Conservation (phyloP, 768 basidiomycete genomes). For the Lentinula edodes region DNA sequence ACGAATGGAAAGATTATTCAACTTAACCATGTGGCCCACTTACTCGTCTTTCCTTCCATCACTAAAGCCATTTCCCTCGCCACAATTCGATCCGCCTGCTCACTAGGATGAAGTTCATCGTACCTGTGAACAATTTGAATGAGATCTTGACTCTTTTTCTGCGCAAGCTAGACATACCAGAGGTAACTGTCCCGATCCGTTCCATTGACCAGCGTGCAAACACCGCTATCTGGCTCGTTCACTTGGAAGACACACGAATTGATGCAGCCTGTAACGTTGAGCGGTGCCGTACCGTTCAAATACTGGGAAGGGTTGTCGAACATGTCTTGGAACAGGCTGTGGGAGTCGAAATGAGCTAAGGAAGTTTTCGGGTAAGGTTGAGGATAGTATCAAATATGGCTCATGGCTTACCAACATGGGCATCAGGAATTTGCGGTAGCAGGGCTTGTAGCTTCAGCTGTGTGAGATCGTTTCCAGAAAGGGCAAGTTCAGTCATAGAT, state of each 20-base stretch:
- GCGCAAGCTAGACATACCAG: slow-evolving; percentile 34
- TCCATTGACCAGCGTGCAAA: slow-evolving; percentile 33
- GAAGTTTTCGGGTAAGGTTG: neutral
- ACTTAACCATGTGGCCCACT: slow-evolving; percentile 49
- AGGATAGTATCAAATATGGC: neutral
- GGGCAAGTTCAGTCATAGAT: slow-evolving; percentile 31
- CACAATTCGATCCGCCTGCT: slow-evolving; percentile 50
- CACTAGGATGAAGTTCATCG: slow-evolving; percentile 58
- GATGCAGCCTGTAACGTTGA: slow-evolving; percentile 36
- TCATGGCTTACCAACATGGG: slow-evolving; percentile 35
- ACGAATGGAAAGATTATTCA: slow-evolving; percentile 12
- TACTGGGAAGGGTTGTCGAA: slow-evolving; percentile 29
- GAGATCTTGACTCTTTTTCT: neutral
- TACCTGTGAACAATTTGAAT: slow-evolving; percentile 24
- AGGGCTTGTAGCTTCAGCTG: slow-evolving; percentile 29
- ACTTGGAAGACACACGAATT: slow-evolving; percentile 23
- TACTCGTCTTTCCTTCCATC: slow-evolving; percentile 35
- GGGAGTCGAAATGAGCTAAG: slow-evolving; percentile 37
- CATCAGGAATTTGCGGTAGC: slow-evolving; percentile 26
- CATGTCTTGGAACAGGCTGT: slow-evolving; percentile 37
- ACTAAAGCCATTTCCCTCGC: slow-evolving; percentile 45
- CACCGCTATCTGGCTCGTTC: slow-evolving; percentile 21
- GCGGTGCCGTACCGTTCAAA: slow-evolving; percentile 46
- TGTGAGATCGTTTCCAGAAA: slow-evolving; percentile 29
- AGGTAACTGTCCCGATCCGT: slow-evolving; percentile 52